Percentiles rank a stretch among this genome's conserved stretches.
Evolutionary conservation across 2,329 filamentous ascomycete genomes (phyloP).

Genomic region (Fusarium penzigii): DNA sequence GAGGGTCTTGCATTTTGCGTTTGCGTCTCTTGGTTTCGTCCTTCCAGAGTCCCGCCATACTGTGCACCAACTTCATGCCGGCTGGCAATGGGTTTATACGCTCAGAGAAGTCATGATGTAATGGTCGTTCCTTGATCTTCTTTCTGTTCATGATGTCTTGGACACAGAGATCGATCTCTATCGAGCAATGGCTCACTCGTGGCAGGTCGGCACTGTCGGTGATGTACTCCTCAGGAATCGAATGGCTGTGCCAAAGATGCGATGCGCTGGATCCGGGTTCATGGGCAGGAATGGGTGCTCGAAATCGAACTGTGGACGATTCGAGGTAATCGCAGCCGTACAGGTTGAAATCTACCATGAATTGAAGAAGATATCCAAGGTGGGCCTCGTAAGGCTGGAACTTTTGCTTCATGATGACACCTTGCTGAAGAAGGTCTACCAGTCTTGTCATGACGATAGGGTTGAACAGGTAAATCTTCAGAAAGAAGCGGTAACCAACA

Average conservation of each 20-base stretch:
- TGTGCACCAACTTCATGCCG: slow-evolving; percentile 83
- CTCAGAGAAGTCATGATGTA: slow-evolving; percentile 89
- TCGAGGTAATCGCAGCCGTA: slow-evolving; percentile 91
- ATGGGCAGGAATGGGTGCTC: slow-evolving; percentile 71
- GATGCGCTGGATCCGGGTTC: slow-evolving; percentile 58
- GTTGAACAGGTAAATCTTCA: slow-evolving; percentile 94
- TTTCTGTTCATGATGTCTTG: slow-evolving; percentile 84
- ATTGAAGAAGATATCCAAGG: slow-evolving; percentile 88
- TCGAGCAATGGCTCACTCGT: slow-evolving; percentile 80
- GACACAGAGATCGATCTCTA: slow-evolving; percentile 88
- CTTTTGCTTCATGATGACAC: slow-evolving; percentile 77
- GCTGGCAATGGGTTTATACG: slow-evolving; percentile 60
- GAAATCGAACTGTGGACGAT: slow-evolving; percentile 69
- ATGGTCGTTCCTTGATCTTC: slow-evolving; percentile 70
- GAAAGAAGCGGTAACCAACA: slow-evolving; percentile 85
- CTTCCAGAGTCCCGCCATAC: slow-evolving; percentile 91
- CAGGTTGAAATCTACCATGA: slow-evolving; percentile 98
- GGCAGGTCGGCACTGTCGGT: slow-evolving; percentile 65
- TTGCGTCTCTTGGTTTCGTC: slow-evolving; percentile 83
- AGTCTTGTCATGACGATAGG: slow-evolving; percentile 84
- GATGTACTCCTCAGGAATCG: slow-evolving; percentile 54
- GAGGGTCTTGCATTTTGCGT: slow-evolving; percentile 63
- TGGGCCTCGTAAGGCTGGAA: slow-evolving; percentile 96
- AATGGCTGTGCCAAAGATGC: slow-evolving; percentile 79
- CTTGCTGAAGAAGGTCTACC: slow-evolving; percentile 83